phyloP scores from a whole-genome alignment of 768 basidiomycete genomes.

The Leccinum imitatum region DNA sequence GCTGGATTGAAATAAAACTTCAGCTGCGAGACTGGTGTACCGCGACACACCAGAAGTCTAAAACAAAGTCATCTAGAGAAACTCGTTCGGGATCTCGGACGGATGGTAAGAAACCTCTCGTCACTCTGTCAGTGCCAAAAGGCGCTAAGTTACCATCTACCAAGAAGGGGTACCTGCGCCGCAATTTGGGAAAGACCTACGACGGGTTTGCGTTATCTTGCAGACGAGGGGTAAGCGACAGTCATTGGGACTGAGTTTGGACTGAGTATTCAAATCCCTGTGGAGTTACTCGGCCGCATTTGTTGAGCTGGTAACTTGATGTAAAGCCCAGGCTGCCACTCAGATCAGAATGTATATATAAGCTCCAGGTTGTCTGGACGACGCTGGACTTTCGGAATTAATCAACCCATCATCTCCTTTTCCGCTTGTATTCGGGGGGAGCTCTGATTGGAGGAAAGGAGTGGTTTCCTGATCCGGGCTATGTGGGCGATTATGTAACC shows the following conservation, averaged over 20 bases:
- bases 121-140: no score
- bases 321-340: no score
- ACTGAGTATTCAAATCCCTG: background rate
- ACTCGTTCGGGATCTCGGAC: no score
- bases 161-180: no score
- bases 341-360: background rate
- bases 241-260: no score
- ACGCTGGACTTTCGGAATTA: background rate
- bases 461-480: background rate
- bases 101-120: no score
- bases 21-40: slow-evolving; percentile 10
- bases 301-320: background rate
- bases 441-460: background rate
- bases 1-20: slow-evolving; percentile 21
- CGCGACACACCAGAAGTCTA: slow-evolving; percentile 26
- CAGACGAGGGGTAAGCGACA: no score
- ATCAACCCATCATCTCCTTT: background rate
- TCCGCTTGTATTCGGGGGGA: background rate
- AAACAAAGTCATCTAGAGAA: slow-evolving; percentile 27
- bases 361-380: background rate
- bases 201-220: no score
- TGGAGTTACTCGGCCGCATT: background rate
- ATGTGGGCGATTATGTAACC: background rate
- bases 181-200: no score
- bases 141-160: no score